Percentiles rank a stretch among this genome's conserved stretches.
Conservation (phyloP, 2,329 filamentous ascomycete genomes). For the Paraphoma sp. region DNA sequence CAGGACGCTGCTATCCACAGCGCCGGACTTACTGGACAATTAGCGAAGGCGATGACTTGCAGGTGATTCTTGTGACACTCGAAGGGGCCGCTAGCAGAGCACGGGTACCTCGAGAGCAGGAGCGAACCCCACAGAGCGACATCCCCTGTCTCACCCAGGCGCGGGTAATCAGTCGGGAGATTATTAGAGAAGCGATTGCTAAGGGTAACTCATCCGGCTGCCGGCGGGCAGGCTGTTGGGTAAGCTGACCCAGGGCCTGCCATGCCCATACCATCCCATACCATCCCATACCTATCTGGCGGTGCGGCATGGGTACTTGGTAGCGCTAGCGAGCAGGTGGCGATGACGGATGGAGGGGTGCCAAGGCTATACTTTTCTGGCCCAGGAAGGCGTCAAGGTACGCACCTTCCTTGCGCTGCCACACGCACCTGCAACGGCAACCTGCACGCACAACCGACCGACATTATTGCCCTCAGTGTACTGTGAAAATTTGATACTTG, state of each 20-base stretch:
- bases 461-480: conserved; percentile 1
- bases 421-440: conserved; percentile 1
- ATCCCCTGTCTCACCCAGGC: conserved; percentile 8
- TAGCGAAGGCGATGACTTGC: conserved; percentile 16
- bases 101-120: conserved; percentile 13
- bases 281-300: background rate
- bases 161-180: conserved; percentile 32
- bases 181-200: conserved; percentile 24
- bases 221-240: conserved; percentile 6
- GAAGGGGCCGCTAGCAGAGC: conserved; percentile 8
- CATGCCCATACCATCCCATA: no score
- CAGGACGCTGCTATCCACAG: background rate
- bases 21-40: no score
- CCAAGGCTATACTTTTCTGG: conserved; percentile 11
- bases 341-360: conserved; percentile 6
- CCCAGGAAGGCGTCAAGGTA: conserved; percentile 14
- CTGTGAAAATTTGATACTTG: background rate
- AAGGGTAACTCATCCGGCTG: conserved; percentile 13
- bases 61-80: conserved; percentile 9
- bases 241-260: conserved; percentile 2
- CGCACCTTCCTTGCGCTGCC: conserved; percentile 10
- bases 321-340: background rate
- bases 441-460: conserved; percentile 1
- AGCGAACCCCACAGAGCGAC: conserved; percentile 27
- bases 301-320: background rate